These are phyloP conservation scores for Aegilops speltoides DNA, from an alignment of 176 grass and related monocot species.

Conservation along the genomic window DNA sequence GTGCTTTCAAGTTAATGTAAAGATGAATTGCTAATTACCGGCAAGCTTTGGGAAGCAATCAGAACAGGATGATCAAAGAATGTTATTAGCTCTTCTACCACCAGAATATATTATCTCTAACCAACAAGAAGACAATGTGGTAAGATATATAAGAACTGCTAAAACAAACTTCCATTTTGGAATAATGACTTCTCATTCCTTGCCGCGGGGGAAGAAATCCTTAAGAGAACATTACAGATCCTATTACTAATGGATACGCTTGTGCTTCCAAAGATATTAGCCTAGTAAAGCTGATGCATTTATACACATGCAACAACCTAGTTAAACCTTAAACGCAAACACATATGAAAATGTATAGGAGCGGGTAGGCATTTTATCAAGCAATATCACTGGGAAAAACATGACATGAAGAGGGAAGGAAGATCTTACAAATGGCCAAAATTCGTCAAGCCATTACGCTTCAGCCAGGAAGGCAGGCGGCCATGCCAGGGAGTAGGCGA, in stretches of 20 bases:
- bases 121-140: neutral
- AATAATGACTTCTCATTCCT: neutral
- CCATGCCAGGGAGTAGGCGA: neutral
- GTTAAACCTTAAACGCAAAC: neutral
- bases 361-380: neutral
- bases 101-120: neutral
- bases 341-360: neutral
- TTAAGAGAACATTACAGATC: neutral
- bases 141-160: neutral
- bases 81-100: neutral
- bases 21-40: neutral
- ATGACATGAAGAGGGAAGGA: neutral
- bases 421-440: neutral
- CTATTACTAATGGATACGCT: neutral
- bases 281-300: neutral
- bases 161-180: neutral
- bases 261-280: neutral
- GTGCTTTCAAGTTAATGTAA: neutral
- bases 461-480: constrained; percentile 1
- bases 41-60: neutral
- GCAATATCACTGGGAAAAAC: neutral
- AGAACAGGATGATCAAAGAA: neutral
- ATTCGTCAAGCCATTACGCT: neutral
- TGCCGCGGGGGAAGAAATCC: neutral
- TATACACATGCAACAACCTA: neutral